Conservation (phyloP, 1,284 basidiomycete genomes). For the Naganishia cerealis region DNA sequence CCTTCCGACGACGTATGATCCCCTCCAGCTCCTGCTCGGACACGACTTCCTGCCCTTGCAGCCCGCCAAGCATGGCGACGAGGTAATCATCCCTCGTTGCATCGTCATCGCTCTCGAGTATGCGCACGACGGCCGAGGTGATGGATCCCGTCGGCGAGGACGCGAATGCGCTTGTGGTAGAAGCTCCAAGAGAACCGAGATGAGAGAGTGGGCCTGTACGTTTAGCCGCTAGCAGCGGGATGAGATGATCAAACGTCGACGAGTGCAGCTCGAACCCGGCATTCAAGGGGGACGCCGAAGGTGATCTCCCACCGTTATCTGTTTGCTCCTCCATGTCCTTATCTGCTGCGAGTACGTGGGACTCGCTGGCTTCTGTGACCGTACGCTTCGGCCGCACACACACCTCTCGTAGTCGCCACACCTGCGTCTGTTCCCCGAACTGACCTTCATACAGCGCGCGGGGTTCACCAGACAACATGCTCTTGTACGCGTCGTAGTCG, state of each 20-base stretch:
- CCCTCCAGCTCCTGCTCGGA: slow-evolving; percentile 33
- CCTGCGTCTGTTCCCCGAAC: slow-evolving; percentile 60
- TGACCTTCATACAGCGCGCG: slow-evolving; percentile 57
- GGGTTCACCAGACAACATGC: slow-evolving; percentile 52
- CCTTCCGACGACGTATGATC: slow-evolving; percentile 15
- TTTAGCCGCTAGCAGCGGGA: slow-evolving; percentile 10
- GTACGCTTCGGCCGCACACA: slow-evolving; percentile 46
- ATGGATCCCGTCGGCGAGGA: slow-evolving; percentile 34
- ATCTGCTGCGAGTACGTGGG: not conserved
- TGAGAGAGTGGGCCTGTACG: not conserved
- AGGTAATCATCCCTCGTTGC: slow-evolving; percentile 34
- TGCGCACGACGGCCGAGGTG: slow-evolving; percentile 45
- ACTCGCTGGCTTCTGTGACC: not conserved
- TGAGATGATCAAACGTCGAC: slow-evolving; percentile 30
- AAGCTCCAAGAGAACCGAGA: slow-evolving; percentile 33
- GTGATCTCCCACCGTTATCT: not conserved
- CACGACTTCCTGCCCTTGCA: slow-evolving; percentile 49
- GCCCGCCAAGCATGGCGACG: slow-evolving; percentile 46
- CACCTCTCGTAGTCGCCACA: slow-evolving; percentile 59
- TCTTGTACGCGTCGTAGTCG: slow-evolving; percentile 59
- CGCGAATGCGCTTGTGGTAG: slow-evolving; percentile 19
- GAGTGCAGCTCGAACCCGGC: slow-evolving; percentile 23
- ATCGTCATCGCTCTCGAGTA: slow-evolving; percentile 37
- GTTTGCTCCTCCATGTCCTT: not conserved
- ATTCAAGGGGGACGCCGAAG: slow-evolving; percentile 27